Evolutionary conservation across 2,329 filamentous ascomycete species (phyloP).

Genomic region (Celoporthe dispersa): DNA sequence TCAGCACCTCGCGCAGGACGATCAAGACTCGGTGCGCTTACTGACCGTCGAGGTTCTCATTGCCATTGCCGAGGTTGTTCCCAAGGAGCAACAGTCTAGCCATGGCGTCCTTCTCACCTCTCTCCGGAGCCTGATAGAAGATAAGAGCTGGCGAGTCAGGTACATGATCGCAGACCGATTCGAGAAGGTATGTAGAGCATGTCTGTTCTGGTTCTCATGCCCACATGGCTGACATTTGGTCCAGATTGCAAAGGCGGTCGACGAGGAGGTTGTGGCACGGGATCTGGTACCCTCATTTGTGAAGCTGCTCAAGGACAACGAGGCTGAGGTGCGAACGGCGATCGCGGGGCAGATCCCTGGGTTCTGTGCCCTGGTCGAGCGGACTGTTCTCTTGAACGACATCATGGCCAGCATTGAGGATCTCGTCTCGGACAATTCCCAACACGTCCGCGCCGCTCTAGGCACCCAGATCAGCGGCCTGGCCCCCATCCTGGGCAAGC

Average conservation of each 20-base stretch:
- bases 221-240: conserved; percentile 27
- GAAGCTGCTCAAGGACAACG: conserved; percentile 95
- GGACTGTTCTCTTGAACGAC: conserved; percentile 85
- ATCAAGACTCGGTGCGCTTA: conserved; percentile 95
- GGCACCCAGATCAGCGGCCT: conserved; percentile 97
- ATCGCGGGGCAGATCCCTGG: conserved; percentile 98
- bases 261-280: conserved; percentile 92
- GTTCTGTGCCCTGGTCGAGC: conserved; percentile 89
- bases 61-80: conserved; percentile 93
- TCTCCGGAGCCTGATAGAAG: conserved; percentile 90
- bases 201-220: neutral
- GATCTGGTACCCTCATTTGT: conserved; percentile 97
- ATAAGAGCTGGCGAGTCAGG: conserved; percentile 98
- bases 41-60: conserved; percentile 96
- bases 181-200: conserved; percentile 72
- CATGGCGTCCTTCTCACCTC: conserved; percentile 92
- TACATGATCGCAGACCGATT: conserved; percentile 99
- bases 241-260: conserved; percentile 96
- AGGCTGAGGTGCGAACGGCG: conserved; percentile 95
- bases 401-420: conserved; percentile 98
- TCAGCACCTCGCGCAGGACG: conserved; percentile 93
- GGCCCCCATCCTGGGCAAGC: conserved; percentile 94
- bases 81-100: conserved; percentile 96
- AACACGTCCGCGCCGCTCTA: conserved; percentile 93
- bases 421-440: conserved; percentile 91